Base-by-base conservation (phyloP, 176 grass and related monocot genomes). In the Olyra latifolia region DNA sequence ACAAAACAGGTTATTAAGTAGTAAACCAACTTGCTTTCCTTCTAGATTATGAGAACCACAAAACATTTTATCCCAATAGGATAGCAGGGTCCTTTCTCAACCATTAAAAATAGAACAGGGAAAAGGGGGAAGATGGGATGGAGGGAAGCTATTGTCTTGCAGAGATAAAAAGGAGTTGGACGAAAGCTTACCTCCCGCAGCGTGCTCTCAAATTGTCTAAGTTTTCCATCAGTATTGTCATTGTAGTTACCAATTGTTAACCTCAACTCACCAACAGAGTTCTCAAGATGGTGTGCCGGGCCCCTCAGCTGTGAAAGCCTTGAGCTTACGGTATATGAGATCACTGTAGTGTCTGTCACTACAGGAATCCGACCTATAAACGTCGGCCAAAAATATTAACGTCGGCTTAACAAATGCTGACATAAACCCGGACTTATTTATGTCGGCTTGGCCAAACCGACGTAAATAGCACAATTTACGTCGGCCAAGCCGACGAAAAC, bases 131-230 rank as follows among this genome's bases (percentile, higher is more conserved):
- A 41, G 45, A 76, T 4, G 9, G 58, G 7, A 23, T 30, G 10
- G 24, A 76, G 19, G 27, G 20, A 69, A 44, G 12, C 16, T 17
- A 60, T 71, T 69, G 11, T 78, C 41, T 60, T 17, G 12, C 48
- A 65, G 10, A 52, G 15, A 49, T n/a, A n/a, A n/a, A n/a, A 16
- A 22, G 11, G 57, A 43, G 39, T 20, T 30, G 45, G 41, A 58
- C 8, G 8, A n/a, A 73, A 79, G 35, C 45, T 80, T 75, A 95
- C 96, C 92, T 95, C 96, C 27, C 45, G 82, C 69, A 99, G 62
- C 74, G 94, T 87, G 84, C 93, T 89, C 71, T 93, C 96, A 71
- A 99, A 83, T 76, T 99, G 92, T 52, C 88, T 87, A 44, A 99
- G 83, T 83, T 92, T 95, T 75, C 96, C 96, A 78, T 99, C 96